These are phyloP conservation scores for Eruca vesicaria DNA, from an alignment of 441 rosid species.

Conservation along the genomic window DNA sequence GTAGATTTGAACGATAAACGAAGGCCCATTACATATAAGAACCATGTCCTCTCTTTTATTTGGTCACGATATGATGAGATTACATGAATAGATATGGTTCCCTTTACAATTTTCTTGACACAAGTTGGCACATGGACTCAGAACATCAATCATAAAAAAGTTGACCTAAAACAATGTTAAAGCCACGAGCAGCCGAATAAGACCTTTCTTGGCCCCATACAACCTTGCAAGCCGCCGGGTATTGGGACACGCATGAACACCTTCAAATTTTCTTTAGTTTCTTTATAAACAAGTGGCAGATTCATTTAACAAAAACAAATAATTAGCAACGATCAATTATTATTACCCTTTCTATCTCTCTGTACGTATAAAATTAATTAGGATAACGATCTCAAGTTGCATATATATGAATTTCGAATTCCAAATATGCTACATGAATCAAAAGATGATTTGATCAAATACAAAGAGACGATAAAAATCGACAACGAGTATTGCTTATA, in stretches of 20 bases:
- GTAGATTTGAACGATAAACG: background rate
- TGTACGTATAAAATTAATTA: background rate
- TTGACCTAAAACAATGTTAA: background rate
- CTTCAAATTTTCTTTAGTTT: background rate
- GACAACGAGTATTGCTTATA: background rate
- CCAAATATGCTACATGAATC: background rate
- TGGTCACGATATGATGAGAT: too few relatives aligned
- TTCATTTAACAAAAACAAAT: background rate
- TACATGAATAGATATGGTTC: background rate
- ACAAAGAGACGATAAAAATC: constrained; percentile 4
- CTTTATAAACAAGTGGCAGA: background rate
- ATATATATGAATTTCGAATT: background rate
- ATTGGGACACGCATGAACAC: constrained; percentile 18
- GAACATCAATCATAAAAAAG: background rate
- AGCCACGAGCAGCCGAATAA: constrained; percentile 9
- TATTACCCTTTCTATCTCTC: background rate
- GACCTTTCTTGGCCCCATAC: constrained; percentile 21
- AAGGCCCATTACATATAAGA: background rate
- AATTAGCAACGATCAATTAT: background rate
- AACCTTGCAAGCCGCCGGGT: constrained; percentile 28
- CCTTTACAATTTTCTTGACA: background rate
- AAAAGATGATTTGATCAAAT: background rate
- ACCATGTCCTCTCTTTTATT: background rate
- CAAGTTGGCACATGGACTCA: constrained; percentile 17
- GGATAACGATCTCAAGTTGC: background rate